Base-by-base conservation (phyloP, 148 eudicot genomes). In the Rhododendron vialii region DNA sequence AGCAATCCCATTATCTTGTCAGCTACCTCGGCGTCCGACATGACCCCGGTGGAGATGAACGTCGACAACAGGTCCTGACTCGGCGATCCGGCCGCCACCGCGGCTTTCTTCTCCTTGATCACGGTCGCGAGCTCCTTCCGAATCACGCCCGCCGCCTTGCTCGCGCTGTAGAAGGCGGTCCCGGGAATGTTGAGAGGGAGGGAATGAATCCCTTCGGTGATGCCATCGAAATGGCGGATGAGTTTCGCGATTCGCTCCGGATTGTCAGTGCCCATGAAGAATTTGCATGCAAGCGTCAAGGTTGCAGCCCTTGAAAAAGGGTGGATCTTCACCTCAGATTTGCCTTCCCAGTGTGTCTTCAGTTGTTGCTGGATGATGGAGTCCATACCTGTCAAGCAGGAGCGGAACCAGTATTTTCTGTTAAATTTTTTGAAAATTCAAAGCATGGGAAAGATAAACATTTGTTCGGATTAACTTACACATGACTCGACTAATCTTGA, bases 101-200 rank as follows among this genome's bases (percentile, higher is more conserved):
- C 18, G 1, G 33, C 83, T 43, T 78, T 85, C 82, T 85, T 85
- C 75, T 85, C 86, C 57, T n/a, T 26, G 14, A 85, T 73, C 24
- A 85, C 86, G 7, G 28, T 24, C 59, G n/a, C 13, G 12, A 85
- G 86, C 86, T 85, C 86, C 82, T 75, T 78, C 36, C 81, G 69
- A 9, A 85, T 85, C 18, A 75, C 75, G 1, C 41, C 15, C 4
- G 82, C 75, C 0, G 86, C 86, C 28, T 78, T 85, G 15, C 28
- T 43, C 5, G 86, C 86, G 2, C 45, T 17, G 55, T 78, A 59
- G 35, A 85, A 85, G 3, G 51, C 33, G 5, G 75, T 85, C 24
- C 86, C 86, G 24, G 86, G 86, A 17, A 85, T 14, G 55, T 59
- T 85, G 8, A 48, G 22, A 38, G 61, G 63, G 14, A 85, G 63